Conservation (phyloP, 176 grass and related monocot genomes). For the Alopecurus myosuroides region DNA sequence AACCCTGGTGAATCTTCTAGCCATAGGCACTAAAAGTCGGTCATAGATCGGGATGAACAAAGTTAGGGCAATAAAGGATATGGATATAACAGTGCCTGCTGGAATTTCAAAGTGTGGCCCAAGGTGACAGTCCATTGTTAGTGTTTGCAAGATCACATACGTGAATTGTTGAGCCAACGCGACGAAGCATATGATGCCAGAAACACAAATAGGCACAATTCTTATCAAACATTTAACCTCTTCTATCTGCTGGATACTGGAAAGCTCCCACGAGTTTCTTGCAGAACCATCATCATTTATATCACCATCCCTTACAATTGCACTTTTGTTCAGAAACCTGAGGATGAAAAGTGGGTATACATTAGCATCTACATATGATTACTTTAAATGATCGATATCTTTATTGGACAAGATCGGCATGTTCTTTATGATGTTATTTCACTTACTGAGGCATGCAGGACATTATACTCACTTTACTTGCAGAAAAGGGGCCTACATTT, state of each 20-base stretch:
- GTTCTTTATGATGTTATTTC: background rate
- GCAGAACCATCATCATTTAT: slow-evolving; percentile 42
- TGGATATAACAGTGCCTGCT: slow-evolving; percentile 41
- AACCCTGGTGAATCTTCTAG: slow-evolving; percentile 39
- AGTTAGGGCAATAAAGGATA: slow-evolving; percentile 45
- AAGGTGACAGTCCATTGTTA: slow-evolving; percentile 58
- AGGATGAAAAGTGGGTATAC: background rate
- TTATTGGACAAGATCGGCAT: background rate
- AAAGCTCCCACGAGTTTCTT: slow-evolving; percentile 55
- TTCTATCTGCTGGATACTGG: slow-evolving; percentile 75
- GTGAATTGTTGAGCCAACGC: slow-evolving; percentile 62
- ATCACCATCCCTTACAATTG: slow-evolving; percentile 50
- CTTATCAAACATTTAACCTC: slow-evolving; percentile 77
- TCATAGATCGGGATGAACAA: slow-evolving; percentile 66
- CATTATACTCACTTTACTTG: background rate
- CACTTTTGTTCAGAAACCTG: slow-evolving; percentile 75
- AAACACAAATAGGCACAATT: slow-evolving; percentile 65
- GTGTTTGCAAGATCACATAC: slow-evolving; percentile 53
- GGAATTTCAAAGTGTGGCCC: slow-evolving; percentile 61
- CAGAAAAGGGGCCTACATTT: background rate
- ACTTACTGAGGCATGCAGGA: background rate
- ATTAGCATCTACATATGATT: slow-evolving; percentile 10
- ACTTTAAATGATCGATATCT: background rate
- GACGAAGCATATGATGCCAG: slow-evolving; percentile 59
- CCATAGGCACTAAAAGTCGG: slow-evolving; percentile 53